Conservation (phyloP, 78 protist genomes). For the Guillardia theta region DNA sequence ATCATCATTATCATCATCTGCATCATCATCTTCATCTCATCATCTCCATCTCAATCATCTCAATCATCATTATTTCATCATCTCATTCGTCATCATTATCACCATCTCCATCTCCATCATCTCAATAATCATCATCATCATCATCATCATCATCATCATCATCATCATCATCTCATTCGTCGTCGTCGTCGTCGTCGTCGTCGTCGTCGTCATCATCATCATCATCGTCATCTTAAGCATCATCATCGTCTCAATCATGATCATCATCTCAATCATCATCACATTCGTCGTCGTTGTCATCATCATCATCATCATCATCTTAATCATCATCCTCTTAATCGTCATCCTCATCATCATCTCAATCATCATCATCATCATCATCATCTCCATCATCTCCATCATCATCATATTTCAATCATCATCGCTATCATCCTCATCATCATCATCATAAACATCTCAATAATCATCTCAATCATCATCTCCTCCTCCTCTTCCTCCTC, state of each 20-base stretch:
- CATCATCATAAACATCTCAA: background rate
- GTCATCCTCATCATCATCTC: background rate
- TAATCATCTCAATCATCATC: background rate
- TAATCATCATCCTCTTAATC: background rate
- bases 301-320: background rate
- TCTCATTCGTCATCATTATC: background rate
- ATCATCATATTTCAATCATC: no score
- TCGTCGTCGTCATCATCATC: background rate
- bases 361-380: background rate
- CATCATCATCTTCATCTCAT: no score
- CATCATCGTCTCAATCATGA: background rate
- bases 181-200: conserved; percentile 10
- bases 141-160: background rate
- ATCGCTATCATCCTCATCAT: background rate
- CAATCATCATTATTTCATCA: no score
- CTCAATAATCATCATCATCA: background rate
- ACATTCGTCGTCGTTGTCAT: background rate
- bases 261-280: conserved; percentile 3
- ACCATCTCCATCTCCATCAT: background rate
- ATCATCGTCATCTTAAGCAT: background rate
- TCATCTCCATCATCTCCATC: background rate
- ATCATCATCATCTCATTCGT: background rate
- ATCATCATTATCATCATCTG: no score
- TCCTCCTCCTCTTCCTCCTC: background rate
- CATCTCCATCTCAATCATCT: no score